Base-by-base conservation (phyloP, 2,329 filamentous ascomycete species). In the Aspergillus ustus region DNA sequence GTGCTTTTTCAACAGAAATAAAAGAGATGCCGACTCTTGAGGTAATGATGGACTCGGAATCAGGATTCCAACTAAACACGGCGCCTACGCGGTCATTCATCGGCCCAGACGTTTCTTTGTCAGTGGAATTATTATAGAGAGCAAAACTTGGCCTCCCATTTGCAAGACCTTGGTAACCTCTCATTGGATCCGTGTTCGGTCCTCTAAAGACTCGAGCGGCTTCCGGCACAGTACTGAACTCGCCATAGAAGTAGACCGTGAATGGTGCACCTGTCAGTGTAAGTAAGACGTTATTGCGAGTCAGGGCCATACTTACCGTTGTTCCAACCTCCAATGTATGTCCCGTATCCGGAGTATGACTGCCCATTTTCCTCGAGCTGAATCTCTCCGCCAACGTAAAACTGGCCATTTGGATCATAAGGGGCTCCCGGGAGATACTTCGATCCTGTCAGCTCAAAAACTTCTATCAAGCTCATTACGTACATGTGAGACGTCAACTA, bases 21-120 rank as follows among this genome's bases (percentile, higher is more conserved):
- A 90, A 89, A 58, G 88, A 91, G 15, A 90, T 78, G 0, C 89
- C 89, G 15, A 90, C 85, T 43, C 89, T 83, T 5, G 84, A 88
- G 7, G 82, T 75, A 13, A 91, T 82, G 6, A 84, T 81, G 3
- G 79, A 75, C 52, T 70, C 73, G 2, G 78, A 72, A 13, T 81
- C 80, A 20, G 82, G 72, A 63, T 89, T 88, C 60, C 86, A 83
- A 43, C 85, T 82, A 73, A 88, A 90, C 0, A 85, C 66, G 0
- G 82, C 87, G 3, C 89, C 89, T 0, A 84, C 83, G 0, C 87
- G 85, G 3, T 87, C 73, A 37, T 71, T 79, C 66, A 77, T 70
- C 3, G 83, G 84, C 44, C 85, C 86, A 7, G 78, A 83, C 60
- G 84, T 85, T 1, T 86, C 86, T 0, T 82, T 86, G 17, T 63